phyloP scores from a whole-genome alignment of 2,329 filamentous ascomycete genomes.

The Colletotrichum australisinense region DNA sequence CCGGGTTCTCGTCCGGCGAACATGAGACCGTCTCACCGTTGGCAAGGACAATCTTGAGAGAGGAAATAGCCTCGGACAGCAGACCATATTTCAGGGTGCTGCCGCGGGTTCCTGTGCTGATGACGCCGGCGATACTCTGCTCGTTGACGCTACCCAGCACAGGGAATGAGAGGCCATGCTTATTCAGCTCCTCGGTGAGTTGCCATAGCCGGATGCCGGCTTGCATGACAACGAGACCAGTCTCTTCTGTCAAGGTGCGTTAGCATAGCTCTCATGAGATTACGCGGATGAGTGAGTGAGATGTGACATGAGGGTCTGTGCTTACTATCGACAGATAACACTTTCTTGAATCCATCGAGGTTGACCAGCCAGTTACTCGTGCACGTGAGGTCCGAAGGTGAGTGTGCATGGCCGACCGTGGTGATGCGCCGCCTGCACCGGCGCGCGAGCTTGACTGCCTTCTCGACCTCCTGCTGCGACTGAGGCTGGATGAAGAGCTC shows the following conservation, averaged over 20 bases:
- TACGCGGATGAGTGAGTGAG: neutral
- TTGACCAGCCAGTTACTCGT: slow-evolving; percentile 96
- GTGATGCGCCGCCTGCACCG: slow-evolving; percentile 85
- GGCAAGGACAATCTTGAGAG: slow-evolving; percentile 83
- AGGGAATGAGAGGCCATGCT: slow-evolving; percentile 83
- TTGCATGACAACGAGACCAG: slow-evolving; percentile 79
- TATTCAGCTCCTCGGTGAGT: slow-evolving; percentile 79
- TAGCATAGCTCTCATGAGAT: neutral
- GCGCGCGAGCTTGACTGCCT: slow-evolving; percentile 83
- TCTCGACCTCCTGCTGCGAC: slow-evolving; percentile 85
- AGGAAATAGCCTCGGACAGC: slow-evolving; percentile 80
- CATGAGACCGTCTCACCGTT: slow-evolving; percentile 82
- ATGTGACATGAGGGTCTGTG: neutral
- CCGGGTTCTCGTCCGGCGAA: slow-evolving; percentile 73
- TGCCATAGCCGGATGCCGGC: slow-evolving; percentile 87
- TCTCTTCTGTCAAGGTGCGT: slow-evolving; percentile 55
- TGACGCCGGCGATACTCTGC: slow-evolving; percentile 92
- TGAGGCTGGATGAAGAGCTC: slow-evolving; percentile 92
- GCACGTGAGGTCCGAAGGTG: slow-evolving; percentile 90
- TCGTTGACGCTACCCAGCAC: slow-evolving; percentile 95
- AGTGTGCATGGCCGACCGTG: slow-evolving; percentile 89
- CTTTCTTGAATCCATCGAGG: slow-evolving; percentile 82
- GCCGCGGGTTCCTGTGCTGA: slow-evolving; percentile 95
- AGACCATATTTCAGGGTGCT: slow-evolving; percentile 87
- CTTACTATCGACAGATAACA: slow-evolving; percentile 73